These are phyloP conservation scores for Aspergillus aculeatinus DNA, from an alignment of 2,329 filamentous ascomycete genomes.

Conservation along the genomic window DNA sequence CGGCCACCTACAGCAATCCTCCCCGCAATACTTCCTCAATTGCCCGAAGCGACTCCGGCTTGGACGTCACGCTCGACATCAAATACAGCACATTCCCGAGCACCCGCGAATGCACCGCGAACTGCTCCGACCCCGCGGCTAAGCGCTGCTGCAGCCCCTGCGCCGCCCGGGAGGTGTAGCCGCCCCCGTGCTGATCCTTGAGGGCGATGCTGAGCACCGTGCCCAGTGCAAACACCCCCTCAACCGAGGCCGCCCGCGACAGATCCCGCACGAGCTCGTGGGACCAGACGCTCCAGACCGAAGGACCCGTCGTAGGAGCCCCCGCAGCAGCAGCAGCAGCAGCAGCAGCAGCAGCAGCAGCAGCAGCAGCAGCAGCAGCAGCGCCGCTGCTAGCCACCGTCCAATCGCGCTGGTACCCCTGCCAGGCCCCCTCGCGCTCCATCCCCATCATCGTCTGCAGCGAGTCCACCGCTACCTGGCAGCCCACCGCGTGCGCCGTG, in stretches of 20 bases:
- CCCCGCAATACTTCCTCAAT: conserved; percentile 43
- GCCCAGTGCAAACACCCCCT: conserved; percentile 70
- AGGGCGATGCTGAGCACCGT: conserved; percentile 69
- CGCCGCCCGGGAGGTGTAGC: conserved; percentile 59
- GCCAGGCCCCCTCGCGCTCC: conserved; percentile 59
- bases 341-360: no score
- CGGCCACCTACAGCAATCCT: conserved; percentile 28
- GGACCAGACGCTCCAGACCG: conserved; percentile 71
- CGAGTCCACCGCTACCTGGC: conserved; percentile 70
- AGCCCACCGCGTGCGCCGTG: conserved; percentile 79
- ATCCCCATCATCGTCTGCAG: conserved; percentile 60
- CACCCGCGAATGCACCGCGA: conserved; percentile 58
- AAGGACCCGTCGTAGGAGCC: conserved; percentile 2
- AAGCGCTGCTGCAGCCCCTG: conserved; percentile 53
- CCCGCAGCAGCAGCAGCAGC: background rate
- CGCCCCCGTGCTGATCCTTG: conserved; percentile 48
- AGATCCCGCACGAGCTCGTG: conserved; percentile 58
- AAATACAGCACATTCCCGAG: conserved; percentile 62
- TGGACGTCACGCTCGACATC: conserved; percentile 58
- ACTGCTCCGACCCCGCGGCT: conserved; percentile 38
- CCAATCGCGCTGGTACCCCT: conserved; percentile 55
- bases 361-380: background rate
- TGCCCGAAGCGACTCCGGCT: conserved; percentile 39
- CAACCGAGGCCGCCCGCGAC: conserved; percentile 57
- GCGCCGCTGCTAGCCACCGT: background rate